Base-by-base conservation (phyloP, 108 stramenopile genomes). In the Nitzschia sp. region DNA sequence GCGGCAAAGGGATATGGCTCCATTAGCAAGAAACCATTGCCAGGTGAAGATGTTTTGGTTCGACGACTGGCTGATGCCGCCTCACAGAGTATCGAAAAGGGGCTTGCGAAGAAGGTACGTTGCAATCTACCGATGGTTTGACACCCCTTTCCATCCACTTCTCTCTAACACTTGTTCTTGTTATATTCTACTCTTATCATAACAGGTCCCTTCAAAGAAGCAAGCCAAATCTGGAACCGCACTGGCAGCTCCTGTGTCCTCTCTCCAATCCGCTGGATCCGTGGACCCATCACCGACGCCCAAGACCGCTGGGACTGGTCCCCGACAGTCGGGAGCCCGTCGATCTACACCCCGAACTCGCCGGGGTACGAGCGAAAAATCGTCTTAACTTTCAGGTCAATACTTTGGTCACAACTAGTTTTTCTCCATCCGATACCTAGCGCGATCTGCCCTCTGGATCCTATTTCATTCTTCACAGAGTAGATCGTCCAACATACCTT, bases 11-110 rank as follows among this genome's bases (percentile, higher is more conserved):
- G 91, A 46, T 89, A 78, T 66, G 91, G 91, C 19, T 33, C 47
- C 30, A 63, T 89, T 4, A 80, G 83, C 61, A 47, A 59, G 28
- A 80, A 77, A 60, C 86, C 88, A 25, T 67, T 92, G 15, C 66
- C 74, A 6, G 91, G 91, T 27, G 91, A 92, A 69, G 85, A 85
- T 66, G 85, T 89, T 48, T 62, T 92, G 53, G 85, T 92, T 0
- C 71, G 82, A 25, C 63, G 81, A 46, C 75, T 92, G 17, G 91
- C 86, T 2, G 91, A 89, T 53, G 91, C 85, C 11, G 85, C 85
- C 45, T 77, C 88, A 0, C 91, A 92, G 63, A 88, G 88, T 29
- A 66, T 88, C n/a, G 91, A 92, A 50, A 92, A 92, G 72, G 91
- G 91, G 55, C 76, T 92, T 45, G 91, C 91, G 26, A 77, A 71